Base-by-base conservation (phyloP, 257 asterid genomes). In the Cordia subcordata region DNA sequence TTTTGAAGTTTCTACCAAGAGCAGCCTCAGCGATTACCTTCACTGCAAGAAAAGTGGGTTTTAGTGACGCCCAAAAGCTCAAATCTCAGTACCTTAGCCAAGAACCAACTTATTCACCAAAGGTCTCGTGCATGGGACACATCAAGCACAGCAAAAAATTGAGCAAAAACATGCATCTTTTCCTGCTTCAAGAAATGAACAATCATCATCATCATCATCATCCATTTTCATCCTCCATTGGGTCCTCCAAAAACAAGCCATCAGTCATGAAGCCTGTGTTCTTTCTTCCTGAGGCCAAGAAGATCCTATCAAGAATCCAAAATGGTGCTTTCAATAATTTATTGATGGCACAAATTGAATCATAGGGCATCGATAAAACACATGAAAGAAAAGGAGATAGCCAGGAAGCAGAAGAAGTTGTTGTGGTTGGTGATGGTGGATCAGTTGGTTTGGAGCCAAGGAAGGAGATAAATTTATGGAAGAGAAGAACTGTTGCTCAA, bases 391-490 rank as follows among this genome's bases (percentile, higher is more conserved):
- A 21, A n/a, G 56, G 62, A 33, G 59, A 42, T 22, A 18, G 13
- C 15, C n/a, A 53, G 15, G 53, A 15, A 49, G 11, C 1, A 14
- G 20, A 49, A 14, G 20, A 49, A 8, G 20, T 4, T 4, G 53
- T 13, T 5, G 21, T 14, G 53, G 18, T 49, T 56, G 11, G 33
- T 16, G 52, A 14, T 14, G 9, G 21, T 13, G 21, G 57, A 63
- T 27, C 35, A 27, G 15, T 42, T 42, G 47, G 14, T 8, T 74
- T 82, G 85, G 85, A 82, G 81, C 93, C 93, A 61, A 87, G 79
- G 74, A 87, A 81, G 69, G 96, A 90, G 69, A 77, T 87, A 44
- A 90, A 90, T 81, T 63, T 90, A 72, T 87, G 97, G 97, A 85
- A 77, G 32, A 83, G 96, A 58, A 80, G 97, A 81, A 87, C 90